phyloP scores from a whole-genome alignment of 495 filamentous ascomycete genomes.

The Geopyxis carbonaria region DNA sequence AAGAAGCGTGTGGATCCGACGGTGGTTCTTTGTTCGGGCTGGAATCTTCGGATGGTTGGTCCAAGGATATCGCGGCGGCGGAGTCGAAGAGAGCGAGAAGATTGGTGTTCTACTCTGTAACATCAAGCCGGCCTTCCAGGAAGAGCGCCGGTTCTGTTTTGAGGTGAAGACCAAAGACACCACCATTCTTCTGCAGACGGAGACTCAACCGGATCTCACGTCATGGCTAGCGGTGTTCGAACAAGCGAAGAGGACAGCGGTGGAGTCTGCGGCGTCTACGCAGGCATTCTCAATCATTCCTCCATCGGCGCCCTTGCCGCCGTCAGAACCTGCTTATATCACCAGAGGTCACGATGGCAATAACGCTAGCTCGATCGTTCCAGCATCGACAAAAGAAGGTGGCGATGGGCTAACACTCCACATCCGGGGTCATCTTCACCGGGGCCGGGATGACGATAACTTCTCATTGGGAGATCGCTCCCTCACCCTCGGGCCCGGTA shows the following conservation, averaged over 20 bases:
- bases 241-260: constrained; percentile 73
- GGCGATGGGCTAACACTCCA: constrained; percentile 34
- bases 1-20: constrained; percentile 65
- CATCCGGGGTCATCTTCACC: constrained; percentile 48
- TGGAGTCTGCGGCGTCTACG: constrained; percentile 51
- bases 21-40: constrained; percentile 90
- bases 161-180: constrained; percentile 97
- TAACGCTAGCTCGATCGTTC: constrained; percentile 8
- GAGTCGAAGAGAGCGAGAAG: constrained; percentile 87
- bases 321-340: constrained; percentile 20
- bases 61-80: constrained; percentile 66
- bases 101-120: constrained; percentile 90
- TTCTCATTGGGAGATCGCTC: constrained; percentile 37
- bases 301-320: constrained; percentile 69
- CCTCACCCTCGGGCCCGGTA: constrained; percentile 32
- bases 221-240: constrained; percentile 91
- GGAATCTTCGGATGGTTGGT: constrained; percentile 92
- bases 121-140: constrained; percentile 73
- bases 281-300: constrained; percentile 79
- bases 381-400: constrained; percentile 7
- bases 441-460: constrained; percentile 37
- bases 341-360: constrained; percentile 20
- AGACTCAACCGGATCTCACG: constrained; percentile 73
- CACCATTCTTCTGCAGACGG: constrained; percentile 75
- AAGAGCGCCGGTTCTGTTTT: constrained; percentile 91